phyloP scores from a whole-genome alignment of 2,329 filamentous ascomycete species.

The Exophiala alcalophila region DNA sequence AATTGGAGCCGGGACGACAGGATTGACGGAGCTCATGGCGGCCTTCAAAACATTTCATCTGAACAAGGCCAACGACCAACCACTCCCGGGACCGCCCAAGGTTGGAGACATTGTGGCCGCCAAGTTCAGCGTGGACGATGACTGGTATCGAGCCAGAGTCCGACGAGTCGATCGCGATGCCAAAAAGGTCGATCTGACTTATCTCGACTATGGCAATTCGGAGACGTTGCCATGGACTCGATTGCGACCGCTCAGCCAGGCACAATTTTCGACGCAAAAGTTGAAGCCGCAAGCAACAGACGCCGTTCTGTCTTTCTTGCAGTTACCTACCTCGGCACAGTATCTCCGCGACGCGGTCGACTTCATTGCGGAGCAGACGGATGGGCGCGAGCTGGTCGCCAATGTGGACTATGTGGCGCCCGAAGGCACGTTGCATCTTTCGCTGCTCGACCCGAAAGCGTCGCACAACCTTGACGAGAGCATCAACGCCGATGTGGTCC shows the following conservation, averaged over 20 bases:
- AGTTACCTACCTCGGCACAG: constrained; percentile 77
- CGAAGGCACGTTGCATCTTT: constrained; percentile 81
- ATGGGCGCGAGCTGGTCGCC: constrained; percentile 75
- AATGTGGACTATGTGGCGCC: constrained; percentile 83
- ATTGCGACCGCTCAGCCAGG: constrained; percentile 74
- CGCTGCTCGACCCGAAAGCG: constrained; percentile 74
- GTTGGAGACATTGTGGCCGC: constrained; percentile 88
- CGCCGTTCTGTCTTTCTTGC: constrained; percentile 80
- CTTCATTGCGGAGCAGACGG: constrained; percentile 72
- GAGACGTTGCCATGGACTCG: constrained; percentile 82
- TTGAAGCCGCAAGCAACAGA: constrained; percentile 85
- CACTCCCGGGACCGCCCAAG: constrained; percentile 75
- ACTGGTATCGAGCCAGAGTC: constrained; percentile 92
- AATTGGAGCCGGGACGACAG: constrained; percentile 78
- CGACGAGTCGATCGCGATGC: constrained; percentile 88
- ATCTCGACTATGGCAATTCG: constrained; percentile 94
- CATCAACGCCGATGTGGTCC: constrained; percentile 83
- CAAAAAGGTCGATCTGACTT: constrained; percentile 85
- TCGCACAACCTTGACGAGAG: constrained; percentile 67
- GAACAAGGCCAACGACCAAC: constrained; percentile 73
- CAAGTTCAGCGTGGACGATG: constrained; percentile 80
- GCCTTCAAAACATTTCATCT: constrained; percentile 89
- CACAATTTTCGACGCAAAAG: constrained; percentile 75
- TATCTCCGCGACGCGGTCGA: constrained; percentile 78
- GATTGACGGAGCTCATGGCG: constrained; percentile 82